Base-by-base conservation (phyloP, 73 alveolate species). In the Uronychia setigera region DNA sequence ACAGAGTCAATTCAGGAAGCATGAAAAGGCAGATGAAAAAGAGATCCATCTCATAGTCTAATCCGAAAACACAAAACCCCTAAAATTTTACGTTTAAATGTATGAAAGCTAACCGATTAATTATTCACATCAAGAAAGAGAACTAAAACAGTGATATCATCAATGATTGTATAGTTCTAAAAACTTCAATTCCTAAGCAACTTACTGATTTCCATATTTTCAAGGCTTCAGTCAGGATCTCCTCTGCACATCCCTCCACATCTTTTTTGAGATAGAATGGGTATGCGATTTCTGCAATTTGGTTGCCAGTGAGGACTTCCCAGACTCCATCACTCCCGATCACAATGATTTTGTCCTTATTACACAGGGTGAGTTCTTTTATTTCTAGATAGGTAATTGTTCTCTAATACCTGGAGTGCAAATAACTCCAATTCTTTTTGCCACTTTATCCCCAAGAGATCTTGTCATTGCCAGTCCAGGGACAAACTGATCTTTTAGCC, bases 301-400 rank as follows among this genome's bases (percentile, higher is more conserved):
- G 92, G 30, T 93, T 93, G 78, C 81, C 81, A 14, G 88, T 82
- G 29, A 93, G 82, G 78, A 93, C 88, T 83, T 90, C 97, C 87
- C 93, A 81, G 30, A 93, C 92, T n/a, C 97, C 97, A 82, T 93
- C 97, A 78, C 93, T 82, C 30, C 94, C 93, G 27, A 93, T 81
- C 34, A 93, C 87, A 46, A 90, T 46, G 67, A 88, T 88, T 79
- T 87, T 85, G 88, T 93, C 97, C 46, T 86, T 87, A 30, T 89
- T 89, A 67, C 31, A 33, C 80, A 77, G 35, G 28, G 19, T 1
- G 28, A 85, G n/a, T 14, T 29, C 76, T 58, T 57, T 33, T 0
- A 85, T 77, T 85, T 85, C 91, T 30, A 84, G 86, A 35, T 85
- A 81, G 60, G n/a, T n/a, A n/a, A n/a, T n/a, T 28, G 33, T 1